A percentile compares a stretch with the other conserved stretches of the same genome.
These are phyloP conservation scores for Septoria petroselini DNA, from an alignment of 2,329 filamentous ascomycete genomes.

Conservation along the genomic window DNA sequence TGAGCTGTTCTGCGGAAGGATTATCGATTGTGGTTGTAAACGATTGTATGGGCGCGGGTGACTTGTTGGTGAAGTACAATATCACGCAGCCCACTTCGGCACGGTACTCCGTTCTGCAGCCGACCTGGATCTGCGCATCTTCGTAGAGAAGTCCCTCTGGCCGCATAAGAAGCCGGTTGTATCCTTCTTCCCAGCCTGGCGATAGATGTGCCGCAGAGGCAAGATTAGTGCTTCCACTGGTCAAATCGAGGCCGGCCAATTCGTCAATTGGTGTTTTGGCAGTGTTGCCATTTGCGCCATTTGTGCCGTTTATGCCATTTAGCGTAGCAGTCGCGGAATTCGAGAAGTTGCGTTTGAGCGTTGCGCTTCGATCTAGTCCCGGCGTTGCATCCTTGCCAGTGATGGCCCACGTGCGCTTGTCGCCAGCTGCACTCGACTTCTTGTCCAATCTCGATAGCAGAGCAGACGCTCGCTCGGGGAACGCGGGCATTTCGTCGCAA, in stretches of 20 bases:
- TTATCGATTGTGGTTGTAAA: slow-evolving; percentile 96
- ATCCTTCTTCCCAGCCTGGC: slow-evolving; percentile 91
- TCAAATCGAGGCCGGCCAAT: slow-evolving; percentile 78
- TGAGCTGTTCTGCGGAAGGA: slow-evolving; percentile 62
- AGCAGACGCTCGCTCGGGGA: slow-evolving; percentile 90
- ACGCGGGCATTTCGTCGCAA: slow-evolving; percentile 98
- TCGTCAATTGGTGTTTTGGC: slow-evolving; percentile 51
- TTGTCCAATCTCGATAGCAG: slow-evolving; percentile 88
- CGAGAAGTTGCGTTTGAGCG: slow-evolving; percentile 83
- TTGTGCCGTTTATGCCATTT: slow-evolving; percentile 33
- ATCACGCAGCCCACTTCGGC: slow-evolving; percentile 95
- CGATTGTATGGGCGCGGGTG: slow-evolving; percentile 75
- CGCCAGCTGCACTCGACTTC: slow-evolving; percentile 81
- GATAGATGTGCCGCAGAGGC: slow-evolving; percentile 90
- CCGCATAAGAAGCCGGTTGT: slow-evolving; percentile 73
- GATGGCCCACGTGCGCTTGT: slow-evolving; percentile 97
- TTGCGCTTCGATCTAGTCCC: slow-evolving; percentile 69
- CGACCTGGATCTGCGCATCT: slow-evolving; percentile 89
- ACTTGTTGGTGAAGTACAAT: slow-evolving; percentile 94
- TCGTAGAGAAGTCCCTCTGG: slow-evolving; percentile 90
- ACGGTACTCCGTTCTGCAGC: slow-evolving; percentile 88
- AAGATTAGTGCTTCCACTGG: slow-evolving; percentile 70
- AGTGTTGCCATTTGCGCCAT: slow-evolving; percentile 31
- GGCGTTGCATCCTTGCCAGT: slow-evolving; percentile 76
- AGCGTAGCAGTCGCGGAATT: slow-evolving; percentile 43